These are phyloP conservation scores for Trichoderma asperelloides DNA, from an alignment of 495 filamentous ascomycete genomes.

Conservation along the genomic window DNA sequence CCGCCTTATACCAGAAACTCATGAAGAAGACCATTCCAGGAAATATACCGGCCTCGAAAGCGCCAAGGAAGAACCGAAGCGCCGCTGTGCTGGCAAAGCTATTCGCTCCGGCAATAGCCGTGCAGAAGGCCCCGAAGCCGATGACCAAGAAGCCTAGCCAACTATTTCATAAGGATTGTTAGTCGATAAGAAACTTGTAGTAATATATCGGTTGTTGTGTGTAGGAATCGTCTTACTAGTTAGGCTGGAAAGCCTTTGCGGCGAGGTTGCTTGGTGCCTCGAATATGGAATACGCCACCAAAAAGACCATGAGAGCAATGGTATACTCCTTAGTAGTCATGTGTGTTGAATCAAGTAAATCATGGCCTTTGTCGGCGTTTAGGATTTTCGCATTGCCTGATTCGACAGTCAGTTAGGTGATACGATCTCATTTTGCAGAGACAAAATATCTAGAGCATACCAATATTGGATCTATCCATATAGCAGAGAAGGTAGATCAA, in stretches of 20 bases:
- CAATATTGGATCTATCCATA: neutral
- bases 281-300: constrained; percentile 59
- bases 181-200: constrained; percentile 51
- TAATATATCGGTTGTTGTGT: too few species aligned
- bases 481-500: neutral
- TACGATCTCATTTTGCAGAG: neutral
- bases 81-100: constrained; percentile 47
- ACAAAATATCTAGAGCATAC: neutral
- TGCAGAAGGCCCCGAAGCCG: constrained; percentile 57
- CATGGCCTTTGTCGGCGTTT: constrained; percentile 42
- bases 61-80: constrained; percentile 55
- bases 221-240: neutral
- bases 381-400: constrained; percentile 61
- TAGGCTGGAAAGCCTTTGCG: constrained; percentile 46
- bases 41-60: constrained; percentile 48
- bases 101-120: constrained; percentile 49
- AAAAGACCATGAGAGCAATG: constrained; percentile 63
- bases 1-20: constrained; percentile 60
- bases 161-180: constrained; percentile 53
- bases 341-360: constrained; percentile 52
- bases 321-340: constrained; percentile 52
- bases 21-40: constrained; percentile 61
- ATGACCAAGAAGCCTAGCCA: constrained; percentile 64
- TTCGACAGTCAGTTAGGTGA: constrained; percentile 23
- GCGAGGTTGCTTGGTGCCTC: constrained; percentile 62